A percentile compares a stretch with the other conserved stretches of the same genome.
phyloP scores from a whole-genome alignment of 306 rosid species.

The Cucumis melo region DNA sequence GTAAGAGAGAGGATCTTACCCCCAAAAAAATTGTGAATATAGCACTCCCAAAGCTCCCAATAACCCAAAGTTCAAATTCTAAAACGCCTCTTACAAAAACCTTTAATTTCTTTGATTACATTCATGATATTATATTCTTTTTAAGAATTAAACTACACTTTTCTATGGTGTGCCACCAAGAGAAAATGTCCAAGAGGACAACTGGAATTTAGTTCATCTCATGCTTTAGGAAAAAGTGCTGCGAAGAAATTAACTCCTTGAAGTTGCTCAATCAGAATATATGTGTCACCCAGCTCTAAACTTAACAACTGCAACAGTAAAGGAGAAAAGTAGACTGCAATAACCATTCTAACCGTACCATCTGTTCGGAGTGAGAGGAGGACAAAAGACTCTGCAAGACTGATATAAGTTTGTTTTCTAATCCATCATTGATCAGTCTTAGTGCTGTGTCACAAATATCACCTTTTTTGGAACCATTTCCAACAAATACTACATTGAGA shows the following conservation, averaged over 20 bases:
- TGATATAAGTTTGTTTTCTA: conserved; percentile 53
- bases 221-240: neutral
- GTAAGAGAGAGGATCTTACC: neutral
- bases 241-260: neutral
- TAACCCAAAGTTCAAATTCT: neutral
- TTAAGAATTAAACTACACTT: neutral
- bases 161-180: neutral
- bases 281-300: neutral
- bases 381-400: conserved; percentile 47
- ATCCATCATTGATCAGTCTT: conserved; percentile 58
- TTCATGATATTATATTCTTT: neutral
- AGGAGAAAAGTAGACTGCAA: neutral
- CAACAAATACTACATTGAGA: conserved; percentile 54
- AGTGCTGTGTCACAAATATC: conserved; percentile 45
- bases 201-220: neutral
- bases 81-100: neutral
- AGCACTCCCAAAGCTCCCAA: neutral
- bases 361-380: conserved; percentile 50
- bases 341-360: conserved; percentile 34
- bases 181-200: neutral
- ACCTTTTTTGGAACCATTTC: conserved; percentile 30
- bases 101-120: neutral
- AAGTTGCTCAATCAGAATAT: neutral
- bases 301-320: conserved; percentile 6
- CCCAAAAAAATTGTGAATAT: neutral